Conservation (phyloP, 768 basidiomycete genomes). For the Ephemerocybe angulata region DNA sequence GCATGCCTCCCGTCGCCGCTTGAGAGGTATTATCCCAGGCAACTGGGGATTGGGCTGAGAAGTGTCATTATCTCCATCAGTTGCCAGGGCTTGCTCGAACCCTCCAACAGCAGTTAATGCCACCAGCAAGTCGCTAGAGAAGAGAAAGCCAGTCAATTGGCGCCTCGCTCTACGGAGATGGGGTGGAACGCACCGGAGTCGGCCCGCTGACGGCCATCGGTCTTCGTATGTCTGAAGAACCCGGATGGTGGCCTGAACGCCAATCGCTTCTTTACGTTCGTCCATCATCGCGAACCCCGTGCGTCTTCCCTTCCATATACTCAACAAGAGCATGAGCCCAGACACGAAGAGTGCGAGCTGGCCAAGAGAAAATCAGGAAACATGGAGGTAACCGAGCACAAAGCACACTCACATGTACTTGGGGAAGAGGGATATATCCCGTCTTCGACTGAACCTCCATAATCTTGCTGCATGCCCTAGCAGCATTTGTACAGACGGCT, state of each 20-base stretch:
- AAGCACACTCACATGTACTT: slow-evolving; percentile 15
- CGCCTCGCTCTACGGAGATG: neutral
- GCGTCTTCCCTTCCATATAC: neutral
- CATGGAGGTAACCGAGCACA: neutral
- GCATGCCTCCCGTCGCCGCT: no score
- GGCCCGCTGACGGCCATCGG: slow-evolving; percentile 1
- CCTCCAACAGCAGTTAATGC: no score
- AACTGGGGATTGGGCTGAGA: no score
- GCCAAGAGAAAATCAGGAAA: neutral
- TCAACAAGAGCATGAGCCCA: neutral
- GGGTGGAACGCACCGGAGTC: neutral
- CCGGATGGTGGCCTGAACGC: neutral
- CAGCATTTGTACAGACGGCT: slow-evolving; percentile 71
- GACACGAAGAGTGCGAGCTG: neutral
- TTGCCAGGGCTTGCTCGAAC: neutral
- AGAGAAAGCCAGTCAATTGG: no score
- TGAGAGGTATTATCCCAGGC: no score
- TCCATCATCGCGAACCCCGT: neutral
- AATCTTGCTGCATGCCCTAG: slow-evolving; percentile 59
- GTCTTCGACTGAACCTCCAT: slow-evolving; percentile 39
- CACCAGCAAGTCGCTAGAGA: no score
- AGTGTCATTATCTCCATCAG: neutral
- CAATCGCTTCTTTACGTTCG: neutral
- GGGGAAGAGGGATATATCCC: slow-evolving; percentile 5
- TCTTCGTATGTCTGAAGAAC: neutral